Percentiles rank a stretch among this genome's conserved stretches.
phyloP scores from a whole-genome alignment of 441 rosid genomes.

The Macaranga tanarius region DNA sequence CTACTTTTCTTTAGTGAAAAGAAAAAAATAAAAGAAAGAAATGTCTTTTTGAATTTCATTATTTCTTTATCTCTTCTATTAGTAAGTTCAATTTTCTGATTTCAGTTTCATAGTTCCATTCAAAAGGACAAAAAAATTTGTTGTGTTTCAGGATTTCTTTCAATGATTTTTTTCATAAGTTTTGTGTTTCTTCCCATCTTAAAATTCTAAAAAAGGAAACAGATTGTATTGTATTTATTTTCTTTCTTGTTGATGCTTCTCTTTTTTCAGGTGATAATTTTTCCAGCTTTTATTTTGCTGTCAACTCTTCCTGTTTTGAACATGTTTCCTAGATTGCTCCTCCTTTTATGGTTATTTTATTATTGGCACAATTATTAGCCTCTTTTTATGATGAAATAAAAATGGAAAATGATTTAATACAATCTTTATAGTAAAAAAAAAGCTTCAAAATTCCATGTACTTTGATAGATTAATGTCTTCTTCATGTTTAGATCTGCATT shows the following conservation, averaged over 20 bases:
- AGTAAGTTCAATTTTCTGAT: neutral
- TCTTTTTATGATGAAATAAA: conserved; percentile 15
- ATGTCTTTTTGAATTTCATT: neutral
- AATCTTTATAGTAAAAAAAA: neutral
- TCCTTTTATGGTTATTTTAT: conserved; percentile 11
- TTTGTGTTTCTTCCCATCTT: neutral
- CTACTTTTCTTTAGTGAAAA: neutral
- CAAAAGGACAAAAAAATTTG: neutral
- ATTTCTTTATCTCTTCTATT: conserved; percentile 10
- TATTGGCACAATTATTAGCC: conserved; percentile 5
- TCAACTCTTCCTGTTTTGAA: conserved; percentile 6
- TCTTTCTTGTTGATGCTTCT: conserved; percentile 20
- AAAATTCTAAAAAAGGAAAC: conserved; percentile 17
- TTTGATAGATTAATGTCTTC: neutral
- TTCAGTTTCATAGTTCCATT: neutral
- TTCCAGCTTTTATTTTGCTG: conserved; percentile 25
- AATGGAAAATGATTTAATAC: conserved; percentile 2
- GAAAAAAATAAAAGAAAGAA: neutral
- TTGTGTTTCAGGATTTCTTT: neutral
- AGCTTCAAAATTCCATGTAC: neutral
- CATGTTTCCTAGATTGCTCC: conserved; percentile 19
- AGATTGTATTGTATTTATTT: neutral
- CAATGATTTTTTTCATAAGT: neutral
- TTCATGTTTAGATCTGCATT: conserved; percentile 22
- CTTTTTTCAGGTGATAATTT: conserved; percentile 15